Conservation (phyloP, 2,329 filamentous ascomycete species). For the Penicillium occitanis region DNA sequence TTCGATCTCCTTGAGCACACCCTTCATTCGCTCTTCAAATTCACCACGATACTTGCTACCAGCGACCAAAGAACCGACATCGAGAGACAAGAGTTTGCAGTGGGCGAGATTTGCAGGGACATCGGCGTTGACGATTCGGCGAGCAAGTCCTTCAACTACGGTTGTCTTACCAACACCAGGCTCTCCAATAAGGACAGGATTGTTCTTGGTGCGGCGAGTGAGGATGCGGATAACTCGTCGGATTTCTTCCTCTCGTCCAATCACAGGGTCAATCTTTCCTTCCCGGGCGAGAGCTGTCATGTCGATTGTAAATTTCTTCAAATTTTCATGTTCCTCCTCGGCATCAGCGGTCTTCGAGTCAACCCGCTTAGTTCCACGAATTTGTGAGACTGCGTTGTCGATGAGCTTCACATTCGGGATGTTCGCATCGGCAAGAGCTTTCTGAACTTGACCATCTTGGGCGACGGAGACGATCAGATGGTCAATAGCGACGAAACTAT, state of each 20-base stretch:
- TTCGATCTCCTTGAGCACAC: constrained; percentile 93
- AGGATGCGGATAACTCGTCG: constrained; percentile 87
- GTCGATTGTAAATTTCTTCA: constrained; percentile 98
- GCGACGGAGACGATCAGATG: constrained; percentile 84
- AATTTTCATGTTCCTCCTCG: constrained; percentile 88
- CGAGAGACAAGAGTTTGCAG: constrained; percentile 90
- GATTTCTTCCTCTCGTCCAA: constrained; percentile 94
- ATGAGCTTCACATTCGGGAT: constrained; percentile 88
- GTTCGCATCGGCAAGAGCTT: constrained; percentile 77
- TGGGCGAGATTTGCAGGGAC: constrained; percentile 92
- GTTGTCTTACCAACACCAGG: constrained; percentile 98
- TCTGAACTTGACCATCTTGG: constrained; percentile 74
- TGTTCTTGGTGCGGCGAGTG: constrained; percentile 95
- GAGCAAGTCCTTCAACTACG: constrained; percentile 91
- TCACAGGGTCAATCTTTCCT: constrained; percentile 96
- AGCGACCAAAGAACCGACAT: constrained; percentile 91
- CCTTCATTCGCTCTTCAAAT: constrained; percentile 99
- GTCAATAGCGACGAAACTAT: constrained; percentile 90
- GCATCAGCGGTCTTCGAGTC: constrained; percentile 94
- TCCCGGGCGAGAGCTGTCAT: constrained; percentile 96
- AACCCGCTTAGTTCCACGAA: constrained; percentile 87
- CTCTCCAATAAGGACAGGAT: constrained; percentile 95
- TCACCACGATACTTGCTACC: constrained; percentile 98
- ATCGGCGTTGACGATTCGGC: constrained; percentile 93
- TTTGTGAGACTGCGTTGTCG: constrained; percentile 84